Evolutionary conservation across 164 flowering plant species (phyloP), one percentile per base, ranked within the genome.

Genomic region (Chimonanthus praecox): DNA sequence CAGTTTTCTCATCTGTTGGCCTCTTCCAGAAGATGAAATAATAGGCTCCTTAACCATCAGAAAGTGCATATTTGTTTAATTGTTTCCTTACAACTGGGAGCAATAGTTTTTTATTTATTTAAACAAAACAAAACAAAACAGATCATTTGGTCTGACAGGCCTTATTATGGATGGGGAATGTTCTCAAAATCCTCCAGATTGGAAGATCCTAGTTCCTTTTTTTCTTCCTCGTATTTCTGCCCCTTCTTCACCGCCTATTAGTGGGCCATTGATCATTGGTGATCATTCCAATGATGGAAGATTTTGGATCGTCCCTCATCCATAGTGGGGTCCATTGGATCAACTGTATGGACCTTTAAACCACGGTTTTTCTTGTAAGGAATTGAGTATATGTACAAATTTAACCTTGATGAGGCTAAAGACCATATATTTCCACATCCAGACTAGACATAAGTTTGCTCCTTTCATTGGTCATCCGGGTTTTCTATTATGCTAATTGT

Each of bases 1-100:
- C 54, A 49, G 47, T 48, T 43, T 58, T 64, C 7, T 43, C n/a
- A 51, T 54, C 61, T 47, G 50, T 78, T 71, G 43, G 61, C 47
- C 63, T 54, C 65, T 75, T 72, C 61, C 58, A 47, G 44, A 60
- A 66, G 43, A 54, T 13, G 60, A 54, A 11, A 45, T 2, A 7
- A 13, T 63, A 7, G 9, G 43, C 18, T 63, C 18, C 9, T 63
- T 11, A 13, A 13, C 21, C 66, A 3, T 63, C 18, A 63, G 21
- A 20, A 63, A 18, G 66, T 63, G 45, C 45, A 21, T 7, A 18
- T 6, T 63, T 63, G 66, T 21, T 18, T 20, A 54, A 11, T 54
- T 54, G 60, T 54, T 54, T 5, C 16, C 16, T 54, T 54, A 10
- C 16, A 54, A 11, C 11, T 54, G 15, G 16, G 60, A n/a, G 16